Evolutionary conservation across 2,329 filamentous ascomycete species (phyloP), one percentile per base, ranked within the genome.

Genomic region (Stromatinia cepivora): DNA sequence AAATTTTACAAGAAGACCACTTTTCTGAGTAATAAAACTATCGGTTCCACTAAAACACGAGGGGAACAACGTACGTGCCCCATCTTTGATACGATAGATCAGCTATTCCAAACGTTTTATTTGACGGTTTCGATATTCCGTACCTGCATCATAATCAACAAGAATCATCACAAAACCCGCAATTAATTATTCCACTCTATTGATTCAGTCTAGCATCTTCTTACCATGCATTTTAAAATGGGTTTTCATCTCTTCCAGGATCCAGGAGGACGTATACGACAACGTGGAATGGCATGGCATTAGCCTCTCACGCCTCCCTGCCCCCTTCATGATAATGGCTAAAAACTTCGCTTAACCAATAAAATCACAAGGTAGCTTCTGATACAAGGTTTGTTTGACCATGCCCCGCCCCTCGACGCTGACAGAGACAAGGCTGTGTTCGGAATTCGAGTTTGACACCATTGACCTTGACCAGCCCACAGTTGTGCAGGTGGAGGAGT

Each of bases 371-470:
- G 10, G 54, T 11, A 22, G 34, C 46, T 66, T 56, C 52, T 66
- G 50, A 66, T 66, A 66, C 63, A 66, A 56, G 63, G 63, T 56
- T 56, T 56, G 63, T 66, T 66, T 66, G 63, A 53, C 50, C 48
- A 56, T 34, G 48, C 63, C 62, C 63, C 63, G 48, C 63, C 61
- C 61, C 61, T 62, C 46, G 34, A 39, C 22, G 31, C 46, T 63
- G 25, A 52, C 46, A 63, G 61, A 36, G 61, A 66, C 63, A 66
- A 66, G 63, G 63, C 63, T 66, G 62, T 65, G 62, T 42, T 54
- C 59, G 46, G 31, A 63, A 54, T 65, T 39, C 62, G 36, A 65
- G n/a, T 65, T 42, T 65, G 62, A 65, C 61, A 53, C 62, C 48
- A 36, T 39, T 39, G 56, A 58, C 56, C 56, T 39, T 58, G 56